These are phyloP conservation scores for Aspergillus niger DNA, from an alignment of 2,329 filamentous ascomycete species.

Conservation along the genomic window DNA sequence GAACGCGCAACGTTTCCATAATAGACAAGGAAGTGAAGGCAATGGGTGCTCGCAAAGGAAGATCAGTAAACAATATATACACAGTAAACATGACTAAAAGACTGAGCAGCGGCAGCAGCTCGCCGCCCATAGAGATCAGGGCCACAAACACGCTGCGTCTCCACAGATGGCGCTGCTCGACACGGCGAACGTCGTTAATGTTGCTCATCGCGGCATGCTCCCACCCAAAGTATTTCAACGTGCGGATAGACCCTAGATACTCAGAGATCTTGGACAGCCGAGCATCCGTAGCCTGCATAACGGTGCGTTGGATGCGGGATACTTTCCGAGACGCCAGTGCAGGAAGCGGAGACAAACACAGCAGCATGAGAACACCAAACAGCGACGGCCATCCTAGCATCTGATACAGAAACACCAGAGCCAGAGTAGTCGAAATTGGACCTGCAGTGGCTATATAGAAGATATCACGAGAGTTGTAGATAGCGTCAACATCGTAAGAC, in stretches of 20 bases:
- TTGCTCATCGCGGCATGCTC: slow-evolving; percentile 56
- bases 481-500: slow-evolving; percentile 60
- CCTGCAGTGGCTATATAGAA: slow-evolving; percentile 51
- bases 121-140: slow-evolving; percentile 51
- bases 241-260: slow-evolving; percentile 59
- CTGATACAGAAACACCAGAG: slow-evolving; percentile 56
- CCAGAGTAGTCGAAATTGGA: slow-evolving; percentile 51
- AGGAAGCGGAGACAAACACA: slow-evolving; percentile 54
- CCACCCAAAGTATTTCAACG: slow-evolving; percentile 65
- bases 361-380: slow-evolving; percentile 53
- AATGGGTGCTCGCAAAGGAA: slow-evolving; percentile 56
- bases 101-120: slow-evolving; percentile 56
- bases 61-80: slow-evolving; percentile 52
- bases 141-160: slow-evolving; percentile 49
- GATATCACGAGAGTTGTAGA: slow-evolving; percentile 56
- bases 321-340: slow-evolving; percentile 54
- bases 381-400: slow-evolving; percentile 60
- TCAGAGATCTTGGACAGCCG: slow-evolving; percentile 61
- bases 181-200: slow-evolving; percentile 52
- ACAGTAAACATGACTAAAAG: slow-evolving; percentile 58
- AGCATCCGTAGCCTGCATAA: slow-evolving; percentile 58
- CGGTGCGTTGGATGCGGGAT: slow-evolving; percentile 54
- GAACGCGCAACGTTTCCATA: slow-evolving; percentile 56
- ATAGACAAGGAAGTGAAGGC: slow-evolving; percentile 61
- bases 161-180: slow-evolving; percentile 60